Conservation (phyloP, 345 rosid genomes). For the Eucalyptus grandis region DNA sequence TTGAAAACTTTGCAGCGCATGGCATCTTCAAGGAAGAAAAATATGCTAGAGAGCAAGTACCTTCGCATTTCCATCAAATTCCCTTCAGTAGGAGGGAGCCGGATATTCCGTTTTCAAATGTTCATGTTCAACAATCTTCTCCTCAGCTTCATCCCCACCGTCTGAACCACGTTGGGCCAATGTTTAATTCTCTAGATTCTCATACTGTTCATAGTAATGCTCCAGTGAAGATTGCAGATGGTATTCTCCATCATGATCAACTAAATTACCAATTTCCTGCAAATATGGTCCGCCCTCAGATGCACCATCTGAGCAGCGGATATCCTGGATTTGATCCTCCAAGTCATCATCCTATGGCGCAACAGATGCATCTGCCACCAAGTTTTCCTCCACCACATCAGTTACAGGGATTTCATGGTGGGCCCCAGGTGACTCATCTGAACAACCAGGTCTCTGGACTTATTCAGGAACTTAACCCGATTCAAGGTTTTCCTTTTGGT, state of each 20-base stretch:
- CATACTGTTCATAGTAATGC: slow-evolving; percentile 44
- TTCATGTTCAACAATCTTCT: slow-evolving; percentile 26
- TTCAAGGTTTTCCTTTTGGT: slow-evolving; percentile 56
- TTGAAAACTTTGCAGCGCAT: slow-evolving; percentile 53
- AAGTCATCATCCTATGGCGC: slow-evolving; percentile 39
- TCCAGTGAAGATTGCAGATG: slow-evolving; percentile 53
- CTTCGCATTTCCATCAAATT: slow-evolving; percentile 24
- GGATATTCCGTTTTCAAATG: slow-evolving; percentile 27
- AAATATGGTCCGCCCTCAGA: slow-evolving; percentile 51
- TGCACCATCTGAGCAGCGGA: slow-evolving; percentile 41
- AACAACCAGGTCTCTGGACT: slow-evolving; percentile 46
- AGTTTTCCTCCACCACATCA: slow-evolving; percentile 48
- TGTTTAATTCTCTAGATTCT: slow-evolving; percentile 45
- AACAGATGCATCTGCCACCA: slow-evolving; percentile 59
- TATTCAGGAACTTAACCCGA: slow-evolving; percentile 38
- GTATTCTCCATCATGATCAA: slow-evolving; percentile 38
- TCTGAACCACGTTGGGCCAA: slow-evolving; percentile 42
- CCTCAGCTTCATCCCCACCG: slow-evolving; percentile 38
- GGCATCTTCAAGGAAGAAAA: slow-evolving; percentile 48
- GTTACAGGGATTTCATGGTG: slow-evolving; percentile 44
- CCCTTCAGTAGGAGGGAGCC: slow-evolving; percentile 35
- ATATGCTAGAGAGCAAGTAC: slow-evolving; percentile 37
- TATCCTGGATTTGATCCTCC: slow-evolving; percentile 51
- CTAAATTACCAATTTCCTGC: slow-evolving; percentile 42
- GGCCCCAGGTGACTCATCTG: slow-evolving; percentile 27